These are phyloP conservation scores for Paxillus rubicundulus DNA, from an alignment of 768 basidiomycete species.

Conservation along the genomic window DNA sequence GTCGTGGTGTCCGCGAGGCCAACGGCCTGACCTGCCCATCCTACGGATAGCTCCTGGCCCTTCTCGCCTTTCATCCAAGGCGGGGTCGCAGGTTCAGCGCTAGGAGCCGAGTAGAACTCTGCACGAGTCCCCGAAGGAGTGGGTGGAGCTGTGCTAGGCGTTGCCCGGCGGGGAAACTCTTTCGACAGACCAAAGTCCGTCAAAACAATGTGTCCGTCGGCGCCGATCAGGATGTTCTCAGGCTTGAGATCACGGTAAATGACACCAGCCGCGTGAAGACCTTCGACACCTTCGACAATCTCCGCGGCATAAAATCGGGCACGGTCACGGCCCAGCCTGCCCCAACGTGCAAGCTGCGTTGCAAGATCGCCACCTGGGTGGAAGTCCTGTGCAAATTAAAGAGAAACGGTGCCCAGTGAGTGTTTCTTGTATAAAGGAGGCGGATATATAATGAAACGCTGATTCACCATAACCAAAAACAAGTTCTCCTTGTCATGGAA, in stretches of 20 bases:
- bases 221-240: conserved; percentile 93
- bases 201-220: conserved; percentile 92
- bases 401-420: conserved; percentile 11
- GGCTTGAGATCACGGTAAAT: conserved; percentile 98
- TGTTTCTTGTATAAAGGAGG: not conserved
- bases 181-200: conserved; percentile 97
- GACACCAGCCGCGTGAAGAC: conserved; percentile 89
- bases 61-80: conserved; percentile 76
- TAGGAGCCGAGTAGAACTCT: conserved; percentile 52
- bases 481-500: conserved; percentile 98
- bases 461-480: conserved; percentile 86
- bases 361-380: conserved; percentile 96
- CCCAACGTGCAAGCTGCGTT: conserved; percentile 96
- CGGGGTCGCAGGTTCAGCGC: conserved; percentile 48
- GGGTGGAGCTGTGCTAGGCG: conserved; percentile 49
- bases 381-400: conserved; percentile 61
- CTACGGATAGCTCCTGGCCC: conserved; percentile 48
- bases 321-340: conserved; percentile 86
- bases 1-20: conserved; percentile 64
- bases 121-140: conserved; percentile 53
- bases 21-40: conserved; percentile 56
- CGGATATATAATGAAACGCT: conserved; percentile 15
- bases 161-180: conserved; percentile 68
- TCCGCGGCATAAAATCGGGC: conserved; percentile 97
- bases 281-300: conserved; percentile 95